Base-by-base conservation (phyloP, 345 rosid genomes). In the Anastatica hierochuntica region DNA sequence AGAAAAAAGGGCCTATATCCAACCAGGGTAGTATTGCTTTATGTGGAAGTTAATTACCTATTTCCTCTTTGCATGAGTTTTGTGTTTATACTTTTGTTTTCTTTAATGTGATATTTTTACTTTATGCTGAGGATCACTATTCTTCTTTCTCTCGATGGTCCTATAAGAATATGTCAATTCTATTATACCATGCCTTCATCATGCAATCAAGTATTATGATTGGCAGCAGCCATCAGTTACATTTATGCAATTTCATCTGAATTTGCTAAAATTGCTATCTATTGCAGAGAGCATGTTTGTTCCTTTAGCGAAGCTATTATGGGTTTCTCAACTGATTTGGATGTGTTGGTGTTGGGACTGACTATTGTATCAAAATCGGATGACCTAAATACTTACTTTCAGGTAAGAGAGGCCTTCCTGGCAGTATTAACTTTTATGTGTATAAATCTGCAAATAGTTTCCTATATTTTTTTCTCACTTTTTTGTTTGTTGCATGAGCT, bases 261-360 rank as follows among this genome's bases (percentile, higher is more conserved):
- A 18, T 44, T 43, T 56, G 38, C 58, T 39, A 36, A 45, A 50
- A 49, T 45, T 53, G 43, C 42, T 42, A 58, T 70, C 43, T 67
- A 15, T 62, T 76, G 78, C 95, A 90, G 98, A 88, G 74, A 75
- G 77, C 69, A 58, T 68, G 63, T 73, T 60, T 79, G 76, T 77
- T 73, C 81, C 36, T 76, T 90, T 56, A 66, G 70, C 71, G 53
- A 66, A 24, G 71, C 76, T 34, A 29, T 62, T 18, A 63, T 26
- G 72, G 69, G 76, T 70, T 71, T 80, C 49, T 80, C 95, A 53
- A 62, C 54, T 34, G 68, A 74, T 64, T 66, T 80, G 51, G 56
- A 63, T 67, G 87, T 80, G 65, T 34, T 71, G 69, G 79, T 81
- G 39, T 30, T 66, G 47, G 94, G 96, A 45, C 66, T 82, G 40